Percentiles rank a stretch among this genome's conserved stretches.
Conservation (phyloP, 2,329 filamentous ascomycete genomes). For the Metarhizium anisopliae region DNA sequence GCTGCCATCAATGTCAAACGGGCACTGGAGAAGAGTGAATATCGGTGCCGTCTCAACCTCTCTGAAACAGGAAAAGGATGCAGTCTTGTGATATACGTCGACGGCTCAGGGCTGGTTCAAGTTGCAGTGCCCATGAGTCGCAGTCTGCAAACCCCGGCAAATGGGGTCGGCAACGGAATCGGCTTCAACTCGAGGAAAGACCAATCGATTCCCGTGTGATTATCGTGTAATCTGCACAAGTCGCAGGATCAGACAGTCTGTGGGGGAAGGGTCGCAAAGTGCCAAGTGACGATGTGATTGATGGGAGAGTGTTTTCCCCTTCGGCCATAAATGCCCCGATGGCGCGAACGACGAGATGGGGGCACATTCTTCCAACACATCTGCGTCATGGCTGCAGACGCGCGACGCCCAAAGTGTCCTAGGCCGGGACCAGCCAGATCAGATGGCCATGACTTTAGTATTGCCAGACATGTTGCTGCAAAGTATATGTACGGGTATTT, state of each 20-base stretch:
- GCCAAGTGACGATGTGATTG: background rate
- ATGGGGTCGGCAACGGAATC: too few species aligned
- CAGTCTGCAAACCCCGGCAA: too few species aligned
- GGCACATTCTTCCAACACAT: background rate
- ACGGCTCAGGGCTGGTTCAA: too few species aligned
- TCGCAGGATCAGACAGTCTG: too few species aligned
- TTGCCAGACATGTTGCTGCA: too few species aligned
- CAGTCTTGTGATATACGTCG: background rate
- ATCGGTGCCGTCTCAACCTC: background rate
- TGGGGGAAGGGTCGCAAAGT: background rate
- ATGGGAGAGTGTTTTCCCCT: background rate
- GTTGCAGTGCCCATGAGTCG: too few species aligned
- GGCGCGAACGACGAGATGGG: background rate
- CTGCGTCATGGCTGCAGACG: background rate
- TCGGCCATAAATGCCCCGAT: conserved; percentile 14
- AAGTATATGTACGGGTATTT: too few species aligned
- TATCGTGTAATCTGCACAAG: too few species aligned
- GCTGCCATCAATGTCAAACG: background rate
- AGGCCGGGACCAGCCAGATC: background rate
- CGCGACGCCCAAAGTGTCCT: background rate
- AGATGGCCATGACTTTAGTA: too few species aligned
- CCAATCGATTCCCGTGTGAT: too few species aligned
- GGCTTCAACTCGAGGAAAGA: too few species aligned
- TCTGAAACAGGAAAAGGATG: background rate
- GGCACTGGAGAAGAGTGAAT: background rate